Evolutionary conservation across 164 flowering plant species (phyloP).

Genomic region (Stephania japonica): DNA sequence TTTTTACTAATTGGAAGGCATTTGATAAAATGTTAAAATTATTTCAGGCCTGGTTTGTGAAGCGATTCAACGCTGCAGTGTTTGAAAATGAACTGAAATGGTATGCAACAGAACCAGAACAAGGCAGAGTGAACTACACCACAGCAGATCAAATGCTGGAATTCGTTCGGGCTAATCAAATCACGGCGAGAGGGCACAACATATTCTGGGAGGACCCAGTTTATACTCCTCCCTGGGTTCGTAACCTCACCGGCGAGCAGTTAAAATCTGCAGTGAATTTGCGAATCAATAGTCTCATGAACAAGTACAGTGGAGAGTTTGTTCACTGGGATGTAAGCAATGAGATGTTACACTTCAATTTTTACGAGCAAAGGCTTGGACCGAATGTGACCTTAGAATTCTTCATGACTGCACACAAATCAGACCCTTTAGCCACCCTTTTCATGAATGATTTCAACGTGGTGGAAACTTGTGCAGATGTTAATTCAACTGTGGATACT

Average conservation of each 20-base stretch:
- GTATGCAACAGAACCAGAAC: conserved; percentile 73
- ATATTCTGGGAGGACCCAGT: conserved; percentile 94
- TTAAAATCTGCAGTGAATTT: conserved; percentile 49
- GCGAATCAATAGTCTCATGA: conserved; percentile 68
- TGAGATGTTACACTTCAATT: conserved; percentile 83
- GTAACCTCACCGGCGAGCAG: conserved; percentile 41
- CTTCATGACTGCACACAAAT: conserved; percentile 48
- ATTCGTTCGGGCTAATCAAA: conserved; percentile 56
- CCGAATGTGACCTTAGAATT: conserved; percentile 52
- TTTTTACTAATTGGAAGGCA: too few relatives aligned
- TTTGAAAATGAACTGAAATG: conserved; percentile 95
- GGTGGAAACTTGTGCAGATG: conserved; percentile 78
- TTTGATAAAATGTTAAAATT: background rate
- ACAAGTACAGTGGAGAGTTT: conserved; percentile 61
- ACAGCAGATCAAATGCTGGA: conserved; percentile 64
- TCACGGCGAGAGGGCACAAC: conserved; percentile 75
- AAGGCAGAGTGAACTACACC: conserved; percentile 66
- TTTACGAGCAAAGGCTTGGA: conserved; percentile 73
- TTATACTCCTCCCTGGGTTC: conserved; percentile 78
- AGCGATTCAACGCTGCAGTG: conserved; percentile 88
- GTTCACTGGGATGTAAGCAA: conserved; percentile 97
- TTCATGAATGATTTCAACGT: conserved; percentile 93
- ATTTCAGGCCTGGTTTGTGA: conserved; percentile 66
- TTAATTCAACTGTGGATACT: conserved; percentile 71
- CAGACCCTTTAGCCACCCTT: conserved; percentile 70